phyloP scores from a whole-genome alignment of 805 yeast species.

The Scheffersomyces spartinae region DNA sequence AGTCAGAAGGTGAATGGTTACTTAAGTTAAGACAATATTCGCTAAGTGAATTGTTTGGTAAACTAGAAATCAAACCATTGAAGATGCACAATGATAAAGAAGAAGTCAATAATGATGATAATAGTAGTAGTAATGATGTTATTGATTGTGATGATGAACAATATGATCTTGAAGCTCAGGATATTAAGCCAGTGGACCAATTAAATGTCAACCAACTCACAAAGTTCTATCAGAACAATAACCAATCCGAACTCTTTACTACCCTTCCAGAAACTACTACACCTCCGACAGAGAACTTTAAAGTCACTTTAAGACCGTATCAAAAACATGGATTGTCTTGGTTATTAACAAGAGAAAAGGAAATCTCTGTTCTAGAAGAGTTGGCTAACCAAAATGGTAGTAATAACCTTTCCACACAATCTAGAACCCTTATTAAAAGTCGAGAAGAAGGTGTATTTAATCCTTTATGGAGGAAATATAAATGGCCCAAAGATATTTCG shows the following conservation, averaged over 20 bases:
- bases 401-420: constrained; percentile 14
- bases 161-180: constrained; percentile 10
- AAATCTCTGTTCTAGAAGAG: constrained; percentile 31
- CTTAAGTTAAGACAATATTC: constrained; percentile 45
- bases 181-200: constrained; percentile 18
- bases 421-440: constrained; percentile 11
- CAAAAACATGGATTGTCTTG: constrained; percentile 81
- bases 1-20: constrained; percentile 41
- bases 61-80: constrained; percentile 24
- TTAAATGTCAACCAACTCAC: constrained; percentile 64
- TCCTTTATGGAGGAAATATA: constrained; percentile 75
- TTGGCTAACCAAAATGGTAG: constrained; percentile 12
- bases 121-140: constrained; percentile 3
- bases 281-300: constrained; percentile 35
- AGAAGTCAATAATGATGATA: constrained; percentile 4
- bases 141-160: constrained; percentile 7
- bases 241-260: constrained; percentile 43
- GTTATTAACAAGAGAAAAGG: constrained; percentile 78
- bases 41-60: constrained; percentile 42
- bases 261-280: constrained; percentile 55
- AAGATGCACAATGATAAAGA: constrained; percentile 6
- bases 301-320: constrained; percentile 53
- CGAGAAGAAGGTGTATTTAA: constrained; percentile 49
- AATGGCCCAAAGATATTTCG: constrained; percentile 55
- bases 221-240: constrained; percentile 63